Evolutionary conservation across 2,329 filamentous ascomycete species (phyloP).

Genomic region (Pseudohalonectria lignicola): DNA sequence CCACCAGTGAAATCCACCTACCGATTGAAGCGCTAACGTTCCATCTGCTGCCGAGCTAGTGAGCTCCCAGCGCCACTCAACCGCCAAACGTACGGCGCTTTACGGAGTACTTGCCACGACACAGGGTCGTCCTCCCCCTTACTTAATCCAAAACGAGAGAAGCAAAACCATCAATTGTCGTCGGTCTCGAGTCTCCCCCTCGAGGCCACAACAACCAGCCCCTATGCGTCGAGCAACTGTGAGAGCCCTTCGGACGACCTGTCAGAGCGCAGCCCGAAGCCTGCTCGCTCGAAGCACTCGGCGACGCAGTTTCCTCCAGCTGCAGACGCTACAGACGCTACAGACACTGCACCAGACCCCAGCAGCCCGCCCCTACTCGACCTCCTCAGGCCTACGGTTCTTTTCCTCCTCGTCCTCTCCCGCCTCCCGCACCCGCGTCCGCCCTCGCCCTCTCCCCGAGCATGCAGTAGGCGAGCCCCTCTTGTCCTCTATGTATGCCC

Average conservation of each 20-base stretch:
- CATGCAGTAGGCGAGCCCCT: conserved; percentile 32
- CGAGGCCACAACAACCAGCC: conserved; percentile 7
- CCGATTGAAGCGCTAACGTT: no score
- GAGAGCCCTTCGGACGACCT: conserved; percentile 57
- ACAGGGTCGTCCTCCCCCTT: no score
- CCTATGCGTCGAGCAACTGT: conserved; percentile 66
- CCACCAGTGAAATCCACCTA: no score
- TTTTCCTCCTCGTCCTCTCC: conserved; percentile 15
- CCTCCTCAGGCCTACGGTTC: conserved; percentile 30
- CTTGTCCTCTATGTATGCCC: conserved; percentile 65
- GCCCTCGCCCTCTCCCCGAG: conserved; percentile 18
- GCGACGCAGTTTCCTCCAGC: conserved; percentile 24
- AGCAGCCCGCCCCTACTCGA: no score
- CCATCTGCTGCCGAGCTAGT: no score
- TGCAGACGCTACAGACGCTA: no score
- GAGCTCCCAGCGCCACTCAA: no score
- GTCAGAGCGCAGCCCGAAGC: conserved; percentile 52
- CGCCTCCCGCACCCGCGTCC: conserved; percentile 9
- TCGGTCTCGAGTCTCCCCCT: background rate
- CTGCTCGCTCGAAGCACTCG: conserved; percentile 36
- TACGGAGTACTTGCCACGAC: no score
- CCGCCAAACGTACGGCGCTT: no score
- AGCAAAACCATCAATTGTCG: no score
- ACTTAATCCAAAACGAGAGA: no score
- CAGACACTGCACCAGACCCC: no score